Percentiles rank a stretch among this genome's conserved stretches.
Evolutionary conservation across 495 filamentous ascomycete genomes (phyloP).

Genomic region (Neurospora sp.): DNA sequence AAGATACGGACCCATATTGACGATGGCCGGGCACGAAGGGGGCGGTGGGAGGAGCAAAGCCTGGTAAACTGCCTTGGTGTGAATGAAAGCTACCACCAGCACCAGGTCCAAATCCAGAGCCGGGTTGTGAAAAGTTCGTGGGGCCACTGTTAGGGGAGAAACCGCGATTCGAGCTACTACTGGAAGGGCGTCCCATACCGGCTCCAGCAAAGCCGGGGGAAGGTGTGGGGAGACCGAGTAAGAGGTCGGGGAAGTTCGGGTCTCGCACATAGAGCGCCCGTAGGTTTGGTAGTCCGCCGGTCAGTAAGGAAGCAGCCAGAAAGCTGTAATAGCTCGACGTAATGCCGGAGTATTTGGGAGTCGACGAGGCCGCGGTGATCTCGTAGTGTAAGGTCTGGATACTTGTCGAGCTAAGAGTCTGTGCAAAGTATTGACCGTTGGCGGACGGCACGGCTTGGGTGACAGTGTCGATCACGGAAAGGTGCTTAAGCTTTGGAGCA

Average conservation of each 20-base stretch:
- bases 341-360: slow-evolving; percentile 46
- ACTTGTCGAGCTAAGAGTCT: slow-evolving; percentile 53
- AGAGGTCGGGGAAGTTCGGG: slow-evolving; percentile 58
- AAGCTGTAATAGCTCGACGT: slow-evolving; percentile 72
- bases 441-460: slow-evolving; percentile 52
- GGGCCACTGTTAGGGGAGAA: not conserved
- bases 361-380: slow-evolving; percentile 51
- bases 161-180: slow-evolving; percentile 15
- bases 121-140: not conserved
- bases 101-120: not conserved
- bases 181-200: slow-evolving; percentile 26
- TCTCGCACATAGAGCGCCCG: slow-evolving; percentile 76
- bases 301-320: slow-evolving; percentile 69
- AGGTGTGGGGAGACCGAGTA: slow-evolving; percentile 58
- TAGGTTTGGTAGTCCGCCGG: slow-evolving; percentile 62
- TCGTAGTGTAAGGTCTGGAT: slow-evolving; percentile 71
- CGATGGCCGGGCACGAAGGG: slow-evolving; percentile 6
- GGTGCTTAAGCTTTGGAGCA: slow-evolving; percentile 49
- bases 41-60: slow-evolving; percentile 1
- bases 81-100: slow-evolving; percentile 10
- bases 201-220: slow-evolving; percentile 36
- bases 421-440: slow-evolving; percentile 37
- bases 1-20: slow-evolving; percentile 10
- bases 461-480: slow-evolving; percentile 59
- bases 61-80: slow-evolving; percentile 6